Conservation (phyloP, 1,139 yeast genomes). For the Sugiyamaella sp. region DNA sequence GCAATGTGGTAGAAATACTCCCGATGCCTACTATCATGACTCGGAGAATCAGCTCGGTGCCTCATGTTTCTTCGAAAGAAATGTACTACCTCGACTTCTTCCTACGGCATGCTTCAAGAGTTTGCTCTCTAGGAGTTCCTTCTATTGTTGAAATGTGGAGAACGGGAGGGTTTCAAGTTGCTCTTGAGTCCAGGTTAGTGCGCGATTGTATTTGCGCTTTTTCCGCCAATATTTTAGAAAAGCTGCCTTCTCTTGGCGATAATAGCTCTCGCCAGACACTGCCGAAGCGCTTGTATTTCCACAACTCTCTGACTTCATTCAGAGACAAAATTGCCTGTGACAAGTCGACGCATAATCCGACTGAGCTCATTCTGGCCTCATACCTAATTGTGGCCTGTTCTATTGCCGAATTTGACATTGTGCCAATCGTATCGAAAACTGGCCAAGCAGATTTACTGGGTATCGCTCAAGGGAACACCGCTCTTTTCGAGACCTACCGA, state of each 20-base stretch:
- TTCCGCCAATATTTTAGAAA: conserved; percentile 8
- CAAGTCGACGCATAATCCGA: conserved; percentile 14
- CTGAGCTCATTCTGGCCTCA: conserved; percentile 18
- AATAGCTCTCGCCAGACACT: neutral
- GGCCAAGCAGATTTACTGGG: conserved; percentile 19
- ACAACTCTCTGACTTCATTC: conserved; percentile 6
- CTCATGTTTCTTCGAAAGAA: conserved; percentile 1
- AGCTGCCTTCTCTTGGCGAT: neutral
- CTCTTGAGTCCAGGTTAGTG: conserved; percentile 13
- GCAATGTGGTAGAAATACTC: neutral
- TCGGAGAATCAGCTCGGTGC: neutral
- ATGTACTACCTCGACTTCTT: conserved; percentile 15
- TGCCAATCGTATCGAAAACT: conserved; percentile 19
- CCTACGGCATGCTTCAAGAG: conserved; percentile 7
- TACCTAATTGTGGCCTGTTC: conserved; percentile 12
- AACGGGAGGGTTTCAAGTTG: conserved; percentile 15
- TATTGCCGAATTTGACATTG: conserved; percentile 8
- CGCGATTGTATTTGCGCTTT: conserved; percentile 17
- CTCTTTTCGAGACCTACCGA: conserved; percentile 13
- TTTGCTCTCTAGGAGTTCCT: conserved; percentile 16
- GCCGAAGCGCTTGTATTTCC: conserved; percentile 4
- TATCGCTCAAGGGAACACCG: conserved; percentile 15
- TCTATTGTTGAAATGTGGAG: conserved; percentile 14
- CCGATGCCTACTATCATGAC: neutral
- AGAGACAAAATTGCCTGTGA: conserved; percentile 18